Evolutionary conservation across 208 protist genomes (phyloP), one percentile per base, ranked within the genome.

Genomic region (Trypanosoma congolense): DNA sequence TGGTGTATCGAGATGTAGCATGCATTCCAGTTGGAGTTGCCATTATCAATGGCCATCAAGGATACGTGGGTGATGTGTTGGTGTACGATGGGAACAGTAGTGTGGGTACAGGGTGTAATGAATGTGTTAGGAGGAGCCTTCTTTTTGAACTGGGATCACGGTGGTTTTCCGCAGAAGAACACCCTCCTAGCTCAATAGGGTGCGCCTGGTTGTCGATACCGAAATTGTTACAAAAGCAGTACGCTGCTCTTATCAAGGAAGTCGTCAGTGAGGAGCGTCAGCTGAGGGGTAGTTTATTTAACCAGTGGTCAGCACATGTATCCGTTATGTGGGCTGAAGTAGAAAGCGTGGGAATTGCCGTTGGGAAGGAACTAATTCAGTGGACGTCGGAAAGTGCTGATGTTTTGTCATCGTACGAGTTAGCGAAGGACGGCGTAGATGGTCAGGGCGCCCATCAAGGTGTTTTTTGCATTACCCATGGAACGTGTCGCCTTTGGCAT

Each of bases 41-140:
- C 0, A 53, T 57, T 24, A 62, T 89, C 19, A 80, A 78, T 48
- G 77, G 71, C 0, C 46, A 73, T 18, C 70, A 65, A 0, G 77
- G 73, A 5, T 69, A 80, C 33, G 25, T 84, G 4, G 76, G 81
- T 29, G 77, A 89, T 51, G 31, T 88, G 3, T 14, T 75, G 19
- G 60, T 79, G 12, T 21, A 22, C 2, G 38, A 65, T 2, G 19
- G 2, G 4, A 14, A 38, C 18, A 43, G 36, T 8, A 38, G 6
- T 6, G 9, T 16, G 33, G 33, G 33, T 38, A 12, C 12, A 6
- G 33, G 12, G 6, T 6, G 12, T 38, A 6, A 12, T 12, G 9
- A 12, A 6, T 6, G 33, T 16, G 12, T 12, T 6, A 6, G 33
- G 12, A 38, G 12, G 33, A 38, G 33, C 12, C 9, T 38, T 38